Evolutionary conservation across 257 asterid species (phyloP), one percentile per base, ranked within the genome.

Genomic region (Catharanthus roseus): DNA sequence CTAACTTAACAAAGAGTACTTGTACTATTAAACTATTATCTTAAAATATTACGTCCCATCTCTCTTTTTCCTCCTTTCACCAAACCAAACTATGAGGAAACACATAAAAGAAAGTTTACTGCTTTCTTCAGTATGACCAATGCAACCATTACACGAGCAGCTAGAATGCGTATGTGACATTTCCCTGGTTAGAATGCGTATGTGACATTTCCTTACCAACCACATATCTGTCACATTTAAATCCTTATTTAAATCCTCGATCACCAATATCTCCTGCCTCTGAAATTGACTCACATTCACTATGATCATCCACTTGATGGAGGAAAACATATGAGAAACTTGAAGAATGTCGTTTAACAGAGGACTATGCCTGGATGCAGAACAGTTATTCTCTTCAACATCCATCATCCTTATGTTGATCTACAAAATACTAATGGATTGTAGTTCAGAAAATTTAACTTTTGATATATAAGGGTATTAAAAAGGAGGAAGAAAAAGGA

Each of bases 181-280:
- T n/a, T n/a, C n/a, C n/a, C n/a, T n/a, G n/a, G n/a, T n/a, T n/a
- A n/a, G n/a, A n/a, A n/a, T n/a, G n/a, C n/a, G n/a, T n/a, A n/a
- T n/a, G n/a, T n/a, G n/a, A n/a, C n/a, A n/a, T n/a, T n/a, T n/a
- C n/a, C n/a, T n/a, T n/a, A n/a, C n/a, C n/a, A n/a, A n/a, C n/a
- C n/a, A n/a, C n/a, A n/a, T n/a, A n/a, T n/a, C n/a, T n/a, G n/a
- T n/a, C n/a, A n/a, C n/a, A n/a, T n/a, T n/a, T n/a, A n/a, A n/a
- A n/a, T n/a, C n/a, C n/a, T n/a, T n/a, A n/a, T n/a, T n/a, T n/a
- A 75, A 90, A 85, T 4, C 88, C 92, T 41, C 97, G 71, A 38
- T 89, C 96, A 29, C 98, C 97, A 16, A 90, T 91, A 83, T 93
- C 97, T 66, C 98, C 97, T 10, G 95, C 92, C 83, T 89, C 97